Evolutionary conservation across 352 stramenopile species (phyloP), one percentile per base, ranked within the genome.

Genomic region (Pythium phragmitis): DNA sequence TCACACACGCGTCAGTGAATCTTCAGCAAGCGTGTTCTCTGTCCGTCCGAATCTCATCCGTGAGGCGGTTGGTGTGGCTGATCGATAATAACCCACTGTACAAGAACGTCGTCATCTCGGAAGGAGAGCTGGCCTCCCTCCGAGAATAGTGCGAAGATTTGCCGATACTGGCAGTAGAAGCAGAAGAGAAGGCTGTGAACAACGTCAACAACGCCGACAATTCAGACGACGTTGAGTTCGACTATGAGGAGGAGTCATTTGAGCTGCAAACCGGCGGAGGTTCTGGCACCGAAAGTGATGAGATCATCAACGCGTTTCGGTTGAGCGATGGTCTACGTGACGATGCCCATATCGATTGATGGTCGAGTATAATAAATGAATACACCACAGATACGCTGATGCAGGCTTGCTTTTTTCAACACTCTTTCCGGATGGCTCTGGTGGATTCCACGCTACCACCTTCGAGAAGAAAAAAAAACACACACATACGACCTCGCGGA

Each of bases 381-480:
- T 71, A 74, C 39, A 54, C 47, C 0, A 67, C 52, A 8, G 48
- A 62, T 17, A 28, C 41, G 8, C 16, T 70, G 1, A 71, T 70
- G 59, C 63, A 74, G 43, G 48, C 13, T 0, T 73, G 67, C 42
- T 73, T 73, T 52, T 59, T n/a, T n/a, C 68, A 0, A 71, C 58
- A 0, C 21, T 69, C 14, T 74, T 74, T 56, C 63, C 56, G 7
- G 51, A 67, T 33, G 59, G 68, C n/a, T n/a, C 13, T 13, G 63
- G 67, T 2, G 67, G 67, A 1, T 63, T 55, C 28, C n/a, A 62
- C 19, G 7, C 66, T 1, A 14, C 66, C 1, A 11, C 41, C 2
- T 34, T 9, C 1, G 63, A 69, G 45, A 58, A 17, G 33, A 36
- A 46, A 19, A 5, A 41, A 0, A n/a, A n/a, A n/a, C n/a, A n/a